Conservation (phyloP, 2,329 filamentous ascomycete genomes). For the Epichloe elymi region DNA sequence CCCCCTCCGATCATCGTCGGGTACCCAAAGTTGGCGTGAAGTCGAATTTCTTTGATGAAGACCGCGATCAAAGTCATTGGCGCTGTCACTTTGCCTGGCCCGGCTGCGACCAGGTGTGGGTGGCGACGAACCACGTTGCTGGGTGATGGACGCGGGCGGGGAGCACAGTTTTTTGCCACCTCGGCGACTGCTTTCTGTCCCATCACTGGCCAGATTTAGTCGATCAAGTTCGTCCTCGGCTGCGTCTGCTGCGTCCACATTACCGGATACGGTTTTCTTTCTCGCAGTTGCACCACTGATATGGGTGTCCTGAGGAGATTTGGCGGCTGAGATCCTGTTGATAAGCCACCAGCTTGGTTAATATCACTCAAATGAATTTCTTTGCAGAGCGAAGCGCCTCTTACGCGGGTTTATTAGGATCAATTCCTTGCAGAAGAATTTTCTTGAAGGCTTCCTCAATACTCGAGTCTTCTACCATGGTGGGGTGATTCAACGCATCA, state of each 20-base stretch:
- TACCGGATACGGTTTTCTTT: slow-evolving; percentile 7
- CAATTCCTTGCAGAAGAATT: slow-evolving; percentile 7
- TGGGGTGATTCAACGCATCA: slow-evolving; percentile 9
- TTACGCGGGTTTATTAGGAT: neutral
- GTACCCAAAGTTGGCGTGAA: slow-evolving; percentile 16
- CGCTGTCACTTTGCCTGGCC: slow-evolving; percentile 6
- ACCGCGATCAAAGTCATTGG: slow-evolving; percentile 13
- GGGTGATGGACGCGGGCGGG: slow-evolving; percentile 12
- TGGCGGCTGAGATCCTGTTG: neutral
- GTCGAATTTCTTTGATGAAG: slow-evolving; percentile 10
- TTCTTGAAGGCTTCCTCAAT: slow-evolving; percentile 14
- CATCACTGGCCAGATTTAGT: slow-evolving; percentile 1
- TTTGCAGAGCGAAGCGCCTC: neutral
- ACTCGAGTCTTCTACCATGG: slow-evolving; percentile 12
- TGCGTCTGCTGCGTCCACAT: slow-evolving; percentile 1
- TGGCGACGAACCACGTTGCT: slow-evolving; percentile 9
- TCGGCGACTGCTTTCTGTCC: slow-evolving; percentile 7
- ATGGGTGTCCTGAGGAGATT: neutral
- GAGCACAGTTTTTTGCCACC: slow-evolving; percentile 17
- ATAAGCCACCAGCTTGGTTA: neutral
- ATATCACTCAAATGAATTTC: neutral
- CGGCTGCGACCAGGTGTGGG: slow-evolving; percentile 10
- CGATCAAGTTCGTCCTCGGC: slow-evolving; percentile 5
- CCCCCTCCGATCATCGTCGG: slow-evolving; percentile 10
- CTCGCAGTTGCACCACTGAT: neutral